These are phyloP conservation scores for Fragaria vesca DNA, from an alignment of 306 rosid species.

Conservation along the genomic window DNA sequence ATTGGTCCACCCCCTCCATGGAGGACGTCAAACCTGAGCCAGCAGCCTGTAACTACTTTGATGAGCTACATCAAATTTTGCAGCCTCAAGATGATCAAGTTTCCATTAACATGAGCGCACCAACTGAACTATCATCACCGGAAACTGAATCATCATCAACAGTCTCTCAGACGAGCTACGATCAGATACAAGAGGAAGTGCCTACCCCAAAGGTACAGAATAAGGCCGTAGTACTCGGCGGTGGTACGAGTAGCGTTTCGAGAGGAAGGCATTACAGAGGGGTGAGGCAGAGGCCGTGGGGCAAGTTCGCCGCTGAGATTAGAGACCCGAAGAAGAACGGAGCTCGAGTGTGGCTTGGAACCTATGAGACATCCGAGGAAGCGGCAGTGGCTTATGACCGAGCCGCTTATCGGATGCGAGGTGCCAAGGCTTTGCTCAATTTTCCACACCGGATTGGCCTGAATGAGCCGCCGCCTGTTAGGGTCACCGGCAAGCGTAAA, in stretches of 20 bases:
- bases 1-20: slow-evolving; percentile 36
- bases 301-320: slow-evolving; percentile 60
- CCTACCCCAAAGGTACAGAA: slow-evolving; percentile 2
- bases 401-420: slow-evolving; percentile 55
- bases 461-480: slow-evolving; percentile 44
- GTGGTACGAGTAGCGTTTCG: neutral
- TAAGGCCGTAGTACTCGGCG: neutral
- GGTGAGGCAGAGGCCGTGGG: slow-evolving; percentile 58
- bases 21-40: slow-evolving; percentile 9
- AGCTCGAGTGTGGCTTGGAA: slow-evolving; percentile 61
- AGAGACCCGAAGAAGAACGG: slow-evolving; percentile 56
- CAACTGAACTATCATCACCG: neutral
- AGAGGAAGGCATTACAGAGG: slow-evolving; percentile 45
- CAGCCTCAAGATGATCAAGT: slow-evolving; percentile 1
- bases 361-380: slow-evolving; percentile 58
- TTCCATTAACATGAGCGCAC: neutral
- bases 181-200: neutral
- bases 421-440: slow-evolving; percentile 57
- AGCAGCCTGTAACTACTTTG: neutral
- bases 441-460: slow-evolving; percentile 55
- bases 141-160: neutral
- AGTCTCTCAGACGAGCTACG: neutral
- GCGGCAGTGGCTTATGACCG: slow-evolving; percentile 63
- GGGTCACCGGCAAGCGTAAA: slow-evolving; percentile 45
- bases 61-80: neutral